Evolutionary conservation across 345 rosid species (phyloP).

Genomic region (Aegle marmelos): DNA sequence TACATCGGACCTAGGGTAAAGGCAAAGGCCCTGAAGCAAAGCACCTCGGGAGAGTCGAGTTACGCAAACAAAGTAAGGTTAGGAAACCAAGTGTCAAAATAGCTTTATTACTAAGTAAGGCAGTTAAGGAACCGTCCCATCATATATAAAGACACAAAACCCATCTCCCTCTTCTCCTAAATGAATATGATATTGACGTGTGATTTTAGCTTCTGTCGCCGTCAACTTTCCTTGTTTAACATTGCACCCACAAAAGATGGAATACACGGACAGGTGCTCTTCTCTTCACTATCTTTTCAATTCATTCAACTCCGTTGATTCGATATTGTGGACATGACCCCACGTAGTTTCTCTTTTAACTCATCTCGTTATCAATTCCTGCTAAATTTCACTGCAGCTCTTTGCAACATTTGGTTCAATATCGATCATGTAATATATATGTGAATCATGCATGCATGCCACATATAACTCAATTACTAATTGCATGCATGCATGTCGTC

Average conservation of each 20-base stretch:
- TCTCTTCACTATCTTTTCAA: slow-evolving; percentile 49
- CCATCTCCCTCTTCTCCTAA: not conserved
- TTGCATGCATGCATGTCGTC: not conserved
- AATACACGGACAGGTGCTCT: slow-evolving; percentile 37
- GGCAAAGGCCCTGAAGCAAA: not conserved
- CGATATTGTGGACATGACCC: not conserved
- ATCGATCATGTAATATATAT: not conserved
- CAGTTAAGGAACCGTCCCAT: slow-evolving; percentile 71
- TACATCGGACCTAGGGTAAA: slow-evolving; percentile 22
- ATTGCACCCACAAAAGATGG: slow-evolving; percentile 83
- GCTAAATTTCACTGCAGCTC: not conserved
- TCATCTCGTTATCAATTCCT: not conserved
- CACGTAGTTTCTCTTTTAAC: not conserved
- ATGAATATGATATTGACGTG: slow-evolving; percentile 52
- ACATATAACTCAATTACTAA: not conserved
- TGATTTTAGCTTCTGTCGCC: slow-evolving; percentile 51
- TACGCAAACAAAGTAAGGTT: slow-evolving; percentile 64
- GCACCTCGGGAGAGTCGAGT: slow-evolving; percentile 57
- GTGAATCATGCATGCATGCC: not conserved
- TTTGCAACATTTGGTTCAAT: not conserved
- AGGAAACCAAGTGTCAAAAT: slow-evolving; percentile 39
- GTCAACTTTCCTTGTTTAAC: slow-evolving; percentile 66
- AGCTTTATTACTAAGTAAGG: slow-evolving; percentile 52
- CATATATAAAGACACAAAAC: slow-evolving; percentile 31
- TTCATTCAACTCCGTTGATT: not conserved